Evolutionary conservation across 352 stramenopile genomes (phyloP), one percentile per base, ranked within the genome.

Genomic region (Phytophthora niederhauseri): DNA sequence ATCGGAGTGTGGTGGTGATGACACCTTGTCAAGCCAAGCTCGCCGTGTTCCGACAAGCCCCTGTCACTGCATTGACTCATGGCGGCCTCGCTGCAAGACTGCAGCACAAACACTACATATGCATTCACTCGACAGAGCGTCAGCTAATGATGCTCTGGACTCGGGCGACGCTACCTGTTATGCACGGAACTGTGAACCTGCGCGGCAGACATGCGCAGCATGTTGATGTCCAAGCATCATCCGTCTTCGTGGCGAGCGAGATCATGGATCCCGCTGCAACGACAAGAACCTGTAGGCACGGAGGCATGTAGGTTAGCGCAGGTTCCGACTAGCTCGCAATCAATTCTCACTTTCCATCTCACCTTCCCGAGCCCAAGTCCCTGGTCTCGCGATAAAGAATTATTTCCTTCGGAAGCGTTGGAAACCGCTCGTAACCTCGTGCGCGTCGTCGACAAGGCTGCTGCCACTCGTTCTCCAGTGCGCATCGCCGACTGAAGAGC

Each of bases 1-100:
- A n/a, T n/a, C n/a, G n/a, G n/a, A n/a, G 54, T 61, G 36, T 61
- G 22, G 22, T 52, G 54, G 6, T 50, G 43, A 26, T n/a, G n/a
- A 24, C 43, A 50, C 6, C 9, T 3, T 14, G 43, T 50, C 43
- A 50, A 50, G 43, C 43, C 14, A 48, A 48, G 14, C 17, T 48
- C 38, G 14, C 38, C 6, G 60, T 53, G 6, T n/a, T 45, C 36
- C 36, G 36, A 45, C 36, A n/a, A 45, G 36, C 36, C 36, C 11
- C 36, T 45, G 36, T n/a, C 36, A 45, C 12, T 0, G 36, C 36
- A n/a, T n/a, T 1, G 3, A 45, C 36, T 45, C 11, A 45, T n/a
- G 36, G 12, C 36, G 1, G 36, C 12, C 0, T 45, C 12, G 36
- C 11, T 45, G 36, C 12, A 45, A 45, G 11, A 45, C 36, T 14